Percentiles rank a stretch among this genome's conserved stretches.
phyloP scores from a whole-genome alignment of 2,329 filamentous ascomycete genomes.

The Paecilomyces sp. region DNA sequence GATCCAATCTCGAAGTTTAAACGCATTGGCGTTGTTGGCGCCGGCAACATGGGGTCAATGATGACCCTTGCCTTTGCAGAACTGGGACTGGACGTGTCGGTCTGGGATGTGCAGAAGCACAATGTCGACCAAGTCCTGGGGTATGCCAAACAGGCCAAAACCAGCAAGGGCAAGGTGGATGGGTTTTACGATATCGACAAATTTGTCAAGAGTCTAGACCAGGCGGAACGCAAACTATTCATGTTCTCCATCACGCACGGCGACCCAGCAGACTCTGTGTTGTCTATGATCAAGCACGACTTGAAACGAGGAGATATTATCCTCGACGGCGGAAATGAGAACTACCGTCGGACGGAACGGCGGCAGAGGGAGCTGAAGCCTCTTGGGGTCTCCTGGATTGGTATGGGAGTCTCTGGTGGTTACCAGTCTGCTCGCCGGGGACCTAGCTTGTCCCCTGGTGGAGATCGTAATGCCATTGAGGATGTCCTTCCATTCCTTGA shows the following conservation, averaged over 20 bases:
- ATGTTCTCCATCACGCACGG: constrained; percentile 37
- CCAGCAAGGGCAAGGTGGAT: constrained; percentile 23
- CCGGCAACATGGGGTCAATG: constrained; percentile 37
- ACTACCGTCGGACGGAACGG: constrained; percentile 58
- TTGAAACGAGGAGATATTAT: constrained; percentile 58
- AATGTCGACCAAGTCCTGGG: constrained; percentile 27
- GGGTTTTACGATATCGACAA: constrained; percentile 28
- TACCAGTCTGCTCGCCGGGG: constrained; percentile 61
- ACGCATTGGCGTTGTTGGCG: constrained; percentile 32
- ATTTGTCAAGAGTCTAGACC: constrained; percentile 27
- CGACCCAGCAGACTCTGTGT: constrained; percentile 27
- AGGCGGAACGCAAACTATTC: constrained; percentile 26
- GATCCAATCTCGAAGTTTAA: constrained; percentile 22
- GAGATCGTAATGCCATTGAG: constrained; percentile 51
- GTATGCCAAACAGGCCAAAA: constrained; percentile 14
- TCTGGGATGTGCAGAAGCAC: constrained; percentile 27
- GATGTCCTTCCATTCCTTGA: constrained; percentile 55
- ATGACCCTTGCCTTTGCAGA: constrained; percentile 36
- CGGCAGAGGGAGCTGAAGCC: constrained; percentile 51
- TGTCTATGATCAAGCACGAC: constrained; percentile 39
- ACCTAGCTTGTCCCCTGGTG: constrained; percentile 61
- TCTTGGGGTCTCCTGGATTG: constrained; percentile 58
- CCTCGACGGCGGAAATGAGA: constrained; percentile 62
- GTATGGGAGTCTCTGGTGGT: constrained; percentile 61
- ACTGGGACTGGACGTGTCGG: constrained; percentile 29